Evolutionary conservation across 139 green algal species (phyloP).

Genomic region (Chlorella ohadii): DNA sequence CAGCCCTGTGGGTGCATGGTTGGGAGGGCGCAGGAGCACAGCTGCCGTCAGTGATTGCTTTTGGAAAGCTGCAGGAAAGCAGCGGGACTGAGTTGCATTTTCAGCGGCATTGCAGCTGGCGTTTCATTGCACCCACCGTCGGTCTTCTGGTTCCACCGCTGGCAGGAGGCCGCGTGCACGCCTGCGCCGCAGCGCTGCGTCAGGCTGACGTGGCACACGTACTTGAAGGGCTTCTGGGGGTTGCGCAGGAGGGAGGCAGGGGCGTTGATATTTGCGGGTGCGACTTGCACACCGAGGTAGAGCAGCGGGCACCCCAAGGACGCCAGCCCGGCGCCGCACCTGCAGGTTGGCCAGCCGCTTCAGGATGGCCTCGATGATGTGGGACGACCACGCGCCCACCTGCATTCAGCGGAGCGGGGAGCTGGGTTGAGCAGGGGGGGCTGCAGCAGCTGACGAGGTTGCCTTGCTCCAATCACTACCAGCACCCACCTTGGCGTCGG

Average conservation of each 20-base stretch:
- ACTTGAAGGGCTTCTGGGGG: conserved; percentile 83
- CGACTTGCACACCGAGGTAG: no score
- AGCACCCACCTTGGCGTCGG: conserved; percentile 64
- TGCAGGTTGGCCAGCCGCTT: conserved; percentile 75
- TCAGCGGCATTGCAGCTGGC: no score
- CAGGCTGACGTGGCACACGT: conserved; percentile 23
- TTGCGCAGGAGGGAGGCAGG: no score
- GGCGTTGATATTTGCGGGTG: no score
- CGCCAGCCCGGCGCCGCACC: no score
- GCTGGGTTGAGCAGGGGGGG: neutral
- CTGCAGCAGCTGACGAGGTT: neutral
- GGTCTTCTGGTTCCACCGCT: conserved; percentile 86
- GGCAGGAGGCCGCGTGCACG: conserved; percentile 79
- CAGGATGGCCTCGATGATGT: conserved; percentile 84
- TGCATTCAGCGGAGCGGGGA: neutral
- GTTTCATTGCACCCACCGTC: conserved; percentile 64
- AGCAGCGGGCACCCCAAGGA: no score
- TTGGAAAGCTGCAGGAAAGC: no score
- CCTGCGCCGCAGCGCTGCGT: conserved; percentile 86
- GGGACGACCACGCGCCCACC: conserved; percentile 73
- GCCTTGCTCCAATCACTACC: no score
- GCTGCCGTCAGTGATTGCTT: no score
- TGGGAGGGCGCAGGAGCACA: neutral
- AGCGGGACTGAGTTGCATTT: no score
- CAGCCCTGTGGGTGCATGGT: conserved; percentile 49